Base-by-base conservation (phyloP, 805 yeast genomes). In the Saccharomycopsis guyanensis region DNA sequence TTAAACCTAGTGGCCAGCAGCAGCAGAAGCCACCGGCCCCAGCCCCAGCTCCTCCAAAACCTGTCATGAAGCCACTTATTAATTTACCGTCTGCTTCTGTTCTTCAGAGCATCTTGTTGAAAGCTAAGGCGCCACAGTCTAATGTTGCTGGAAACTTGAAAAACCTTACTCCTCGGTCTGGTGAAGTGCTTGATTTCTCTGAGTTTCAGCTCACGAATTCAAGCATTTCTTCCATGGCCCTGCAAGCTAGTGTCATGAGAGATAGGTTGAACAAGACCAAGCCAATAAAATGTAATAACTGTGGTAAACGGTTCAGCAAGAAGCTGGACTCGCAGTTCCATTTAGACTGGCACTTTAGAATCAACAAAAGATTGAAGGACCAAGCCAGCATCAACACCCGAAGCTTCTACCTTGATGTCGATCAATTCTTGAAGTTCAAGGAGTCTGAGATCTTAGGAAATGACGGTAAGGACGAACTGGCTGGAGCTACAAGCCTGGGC, bases 271-370 rank as follows among this genome's bases (percentile, higher is more conserved):
- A 59, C 55, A 35, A 36, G 44, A 39, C 18, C 62, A 64, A 29
- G 56, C 78, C 93, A 2, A 75, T 83, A 52, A 91, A 87, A 62
- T 93, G 98, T 67, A 76, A 85, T 13, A 79, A 81, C 16, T 93
- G 98, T 66, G 94, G 97, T 20, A 86, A 86, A 60, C 66, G 99
- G 53, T 93, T 87, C 60, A 70, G 76, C 3, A 2, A 74, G 70
- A 40, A 94, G 87, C 13, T 65, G 63, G 33, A 63, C 63, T 4
- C 64, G 65, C 40, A 74, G 75, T 15, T 27, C 12, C 98, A 93
- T 64, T 66, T 87, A 54, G 98, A 91, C 63, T 91, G 97, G 97
- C 97, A 91, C 68, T 88, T 87, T 68, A 75, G 97, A 56, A 83
- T 86, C 38, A 91, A 87, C 62, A 86, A 86, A 60, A 80, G 83